A percentile compares a stretch with the other conserved stretches of the same genome.
These are phyloP conservation scores for Phyllostachys edulis DNA, from an alignment of 176 grass and related monocot species.

Conservation along the genomic window DNA sequence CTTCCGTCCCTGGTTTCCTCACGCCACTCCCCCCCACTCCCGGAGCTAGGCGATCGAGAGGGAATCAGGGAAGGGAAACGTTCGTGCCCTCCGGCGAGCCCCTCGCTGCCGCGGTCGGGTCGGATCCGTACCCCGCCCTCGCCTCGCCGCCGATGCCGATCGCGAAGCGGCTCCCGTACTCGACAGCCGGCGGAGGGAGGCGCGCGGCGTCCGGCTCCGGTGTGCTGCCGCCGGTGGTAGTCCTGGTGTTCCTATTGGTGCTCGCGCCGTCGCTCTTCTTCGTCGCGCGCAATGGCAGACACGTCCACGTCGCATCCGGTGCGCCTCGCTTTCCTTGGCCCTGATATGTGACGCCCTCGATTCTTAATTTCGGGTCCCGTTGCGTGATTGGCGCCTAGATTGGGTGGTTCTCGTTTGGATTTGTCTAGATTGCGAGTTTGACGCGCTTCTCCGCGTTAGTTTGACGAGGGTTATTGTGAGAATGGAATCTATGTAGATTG, in stretches of 20 bases:
- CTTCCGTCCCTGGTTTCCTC: too few relatives aligned
- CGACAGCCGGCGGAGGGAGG: conserved; percentile 41
- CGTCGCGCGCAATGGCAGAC: conserved; percentile 47
- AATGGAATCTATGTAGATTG: conserved; percentile 7
- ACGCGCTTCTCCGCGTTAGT: not conserved
- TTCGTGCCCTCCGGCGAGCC: conserved; percentile 12
- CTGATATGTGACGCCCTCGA: not conserved
- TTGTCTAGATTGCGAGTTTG: not conserved
- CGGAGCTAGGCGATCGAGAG: too few relatives aligned
- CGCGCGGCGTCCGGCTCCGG: conserved; percentile 34
- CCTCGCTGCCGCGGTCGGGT: conserved; percentile 26
- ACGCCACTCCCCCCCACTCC: too few relatives aligned
- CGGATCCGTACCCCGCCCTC: not conserved
- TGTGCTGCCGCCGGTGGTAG: conserved; percentile 42
- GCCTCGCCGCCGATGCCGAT: conserved; percentile 40
- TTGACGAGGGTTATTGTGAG: not conserved
- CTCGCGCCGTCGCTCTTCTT: conserved; percentile 60
- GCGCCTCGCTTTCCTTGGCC: not conserved
- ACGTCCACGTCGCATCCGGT: conserved; percentile 56
- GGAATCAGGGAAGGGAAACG: too few relatives aligned
- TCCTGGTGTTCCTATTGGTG: conserved; percentile 72
- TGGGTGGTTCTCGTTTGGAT: not conserved
- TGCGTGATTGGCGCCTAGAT: not conserved
- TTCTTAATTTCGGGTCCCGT: not conserved
- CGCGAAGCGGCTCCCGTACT: conserved; percentile 53